Percentiles rank a stretch among this genome's conserved stretches.
Conservation (phyloP, 352 stramenopile species). For the Lagenidium giganteum region DNA sequence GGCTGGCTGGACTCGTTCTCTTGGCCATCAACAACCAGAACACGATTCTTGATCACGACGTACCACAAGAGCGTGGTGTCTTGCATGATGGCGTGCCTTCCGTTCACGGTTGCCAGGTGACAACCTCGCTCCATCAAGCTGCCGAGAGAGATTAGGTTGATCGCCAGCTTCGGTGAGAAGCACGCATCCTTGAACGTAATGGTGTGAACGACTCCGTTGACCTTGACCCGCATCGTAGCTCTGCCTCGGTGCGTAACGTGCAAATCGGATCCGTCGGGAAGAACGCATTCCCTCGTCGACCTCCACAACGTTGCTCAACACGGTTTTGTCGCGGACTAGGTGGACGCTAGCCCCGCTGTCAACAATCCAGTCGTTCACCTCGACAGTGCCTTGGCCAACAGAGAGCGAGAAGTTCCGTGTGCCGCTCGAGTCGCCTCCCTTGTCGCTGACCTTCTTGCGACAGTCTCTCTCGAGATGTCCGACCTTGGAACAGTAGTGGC, state of each 20-base stretch:
- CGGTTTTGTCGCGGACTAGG: not conserved
- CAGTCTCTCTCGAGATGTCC: conserved; percentile 1
- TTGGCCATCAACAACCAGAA: conserved; percentile 2
- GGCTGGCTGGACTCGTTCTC: too few relatives aligned
- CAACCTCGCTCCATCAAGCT: conserved; percentile 1
- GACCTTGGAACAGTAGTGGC: not conserved
- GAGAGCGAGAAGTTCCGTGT: too few relatives aligned
- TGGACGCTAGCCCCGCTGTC: conserved; percentile 4
- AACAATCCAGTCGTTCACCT: conserved; percentile 11
- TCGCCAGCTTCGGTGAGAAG: not conserved
- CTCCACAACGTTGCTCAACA: not conserved
- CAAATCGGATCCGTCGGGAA: not conserved
- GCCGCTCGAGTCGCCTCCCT: too few relatives aligned
- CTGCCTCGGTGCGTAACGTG: not conserved
- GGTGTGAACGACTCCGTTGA: not conserved
- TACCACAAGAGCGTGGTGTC: not conserved
- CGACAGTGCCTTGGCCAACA: too few relatives aligned
- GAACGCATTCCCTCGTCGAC: not conserved
- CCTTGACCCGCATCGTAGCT: not conserved
- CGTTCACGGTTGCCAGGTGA: not conserved
- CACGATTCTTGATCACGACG: conserved; percentile 2
- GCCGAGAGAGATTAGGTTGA: conserved; percentile 6
- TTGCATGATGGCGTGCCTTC: not conserved
- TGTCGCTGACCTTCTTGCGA: not conserved
- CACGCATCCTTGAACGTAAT: not conserved